These are phyloP conservation scores for Nothomitra cinnamomea DNA, from an alignment of 2,329 filamentous ascomycete genomes.

Conservation along the genomic window DNA sequence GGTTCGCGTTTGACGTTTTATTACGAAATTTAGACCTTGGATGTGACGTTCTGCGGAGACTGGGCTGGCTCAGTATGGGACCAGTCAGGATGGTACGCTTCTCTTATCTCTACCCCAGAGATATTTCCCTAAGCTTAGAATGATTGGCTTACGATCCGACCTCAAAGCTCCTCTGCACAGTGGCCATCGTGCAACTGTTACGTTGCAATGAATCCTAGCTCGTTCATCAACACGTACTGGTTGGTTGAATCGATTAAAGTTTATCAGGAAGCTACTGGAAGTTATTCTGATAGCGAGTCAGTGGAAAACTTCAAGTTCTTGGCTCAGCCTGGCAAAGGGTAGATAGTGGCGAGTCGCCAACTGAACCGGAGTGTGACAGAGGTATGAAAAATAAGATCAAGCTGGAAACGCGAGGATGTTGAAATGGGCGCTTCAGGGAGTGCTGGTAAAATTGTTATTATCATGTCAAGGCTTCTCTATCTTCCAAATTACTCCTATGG, in stretches of 20 bases:
- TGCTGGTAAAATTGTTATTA: too few relatives aligned
- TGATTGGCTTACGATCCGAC: neutral
- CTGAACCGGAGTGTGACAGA: too few relatives aligned
- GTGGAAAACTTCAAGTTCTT: neutral
- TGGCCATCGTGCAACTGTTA: conserved; percentile 10
- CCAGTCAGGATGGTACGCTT: conserved; percentile 1
- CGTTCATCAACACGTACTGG: conserved; percentile 13
- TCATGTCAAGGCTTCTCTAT: too few relatives aligned
- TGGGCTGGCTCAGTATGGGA: conserved; percentile 12
- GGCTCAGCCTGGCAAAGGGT: too few relatives aligned
- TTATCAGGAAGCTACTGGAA: conserved; percentile 6
- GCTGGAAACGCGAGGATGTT: too few relatives aligned
- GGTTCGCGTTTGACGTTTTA: neutral
- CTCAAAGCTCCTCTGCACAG: neutral
- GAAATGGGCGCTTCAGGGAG: too few relatives aligned
- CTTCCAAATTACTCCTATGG: too few relatives aligned
- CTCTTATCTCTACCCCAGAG: neutral
- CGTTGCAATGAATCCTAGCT: conserved; percentile 11
- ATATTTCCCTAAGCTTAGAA: neutral
- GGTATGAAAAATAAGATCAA: too few relatives aligned
- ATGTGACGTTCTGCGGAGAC: conserved; percentile 19
- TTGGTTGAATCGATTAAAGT: conserved; percentile 13
- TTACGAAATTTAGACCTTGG: conserved; percentile 11
- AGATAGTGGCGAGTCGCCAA: too few relatives aligned
- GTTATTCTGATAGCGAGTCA: neutral